These are phyloP conservation scores for Beauveria scarabaeidicola DNA, from an alignment of 2,329 filamentous ascomycete species.

Conservation along the genomic window DNA sequence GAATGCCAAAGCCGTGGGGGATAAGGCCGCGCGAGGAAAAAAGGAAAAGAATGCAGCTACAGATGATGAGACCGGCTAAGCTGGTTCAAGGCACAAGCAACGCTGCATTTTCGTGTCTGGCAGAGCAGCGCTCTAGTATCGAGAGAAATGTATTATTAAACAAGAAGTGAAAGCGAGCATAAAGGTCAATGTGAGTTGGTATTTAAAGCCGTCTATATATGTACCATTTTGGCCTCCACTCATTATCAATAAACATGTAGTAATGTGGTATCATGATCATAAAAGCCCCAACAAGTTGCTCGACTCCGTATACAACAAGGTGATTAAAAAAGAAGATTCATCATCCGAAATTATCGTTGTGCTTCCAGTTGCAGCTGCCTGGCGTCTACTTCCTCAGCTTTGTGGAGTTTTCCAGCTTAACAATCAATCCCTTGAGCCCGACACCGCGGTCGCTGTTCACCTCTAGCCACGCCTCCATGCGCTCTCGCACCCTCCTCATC, in stretches of 20 bases:
- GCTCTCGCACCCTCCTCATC: conserved; percentile 59
- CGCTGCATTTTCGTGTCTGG: not conserved
- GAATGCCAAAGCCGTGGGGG: conserved; percentile 34
- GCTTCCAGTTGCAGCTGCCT: not conserved
- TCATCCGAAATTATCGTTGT: not conserved
- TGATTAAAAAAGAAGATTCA: not conserved
- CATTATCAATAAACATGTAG: not conserved
- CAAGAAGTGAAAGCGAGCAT: not conserved
- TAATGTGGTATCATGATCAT: conserved; percentile 3
- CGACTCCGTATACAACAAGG: not conserved
- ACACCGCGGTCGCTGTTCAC: conserved; percentile 73
- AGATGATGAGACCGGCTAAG: conserved; percentile 27
- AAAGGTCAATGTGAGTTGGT: not conserved
- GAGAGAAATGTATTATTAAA: not conserved
- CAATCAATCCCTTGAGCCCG: conserved; percentile 61
- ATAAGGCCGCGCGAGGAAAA: conserved; percentile 24
- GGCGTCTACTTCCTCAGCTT: conserved; percentile 24
- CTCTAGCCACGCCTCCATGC: conserved; percentile 79
- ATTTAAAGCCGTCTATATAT: not conserved
- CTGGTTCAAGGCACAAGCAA: not conserved
- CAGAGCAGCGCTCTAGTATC: not conserved
- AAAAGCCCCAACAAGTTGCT: not conserved
- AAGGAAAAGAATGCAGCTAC: conserved; percentile 26
- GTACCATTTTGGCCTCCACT: not conserved
- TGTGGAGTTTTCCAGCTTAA: conserved; percentile 49